Base-by-base conservation (phyloP, 1,139 yeast species). In the Pichia sp. region DNA sequence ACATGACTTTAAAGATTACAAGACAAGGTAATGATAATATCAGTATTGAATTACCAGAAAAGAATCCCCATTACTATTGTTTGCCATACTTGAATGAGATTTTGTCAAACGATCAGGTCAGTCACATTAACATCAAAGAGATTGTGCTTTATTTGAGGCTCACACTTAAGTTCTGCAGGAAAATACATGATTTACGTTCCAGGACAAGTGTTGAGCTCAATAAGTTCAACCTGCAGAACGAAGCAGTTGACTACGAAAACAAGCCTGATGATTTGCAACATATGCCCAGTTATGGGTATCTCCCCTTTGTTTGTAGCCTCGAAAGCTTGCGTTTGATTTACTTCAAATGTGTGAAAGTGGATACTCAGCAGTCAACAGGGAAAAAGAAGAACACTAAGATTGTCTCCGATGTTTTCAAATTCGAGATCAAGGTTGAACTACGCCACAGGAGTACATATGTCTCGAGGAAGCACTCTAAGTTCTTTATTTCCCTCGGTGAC, bases 61-160 rank as follows among this genome's bases (percentile, higher is more conserved):
- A 57, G 7, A 67, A 64, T 46, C 70, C 70, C 8, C 71, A 67
- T 49, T 46, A 53, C n/a, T 49, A 56, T 8, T 63, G 65, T 45
- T 45, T 59, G 34, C 54, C 59, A 8, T 62, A 64, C 49, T 55
- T 65, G 50, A 64, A 61, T 53, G 58, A 59, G 15, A 46, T 51
- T 19, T 23, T 54, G 8, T 40, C 51, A 1, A 36, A 16, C 16
- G 56, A 48, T 6, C 51, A 42, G 6, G 52, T 61, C 48, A 55
- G 56, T 34, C 54, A 54, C 40, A 40, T 48, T 26, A 58, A 55
- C 41, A 60, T 66, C 23, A 61, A 63, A 43, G 59, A 61, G 32
- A 56, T 68, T 47, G 63, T 68, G 13, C 56, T 52, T 1, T 68
- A 64, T 51, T 57, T 68, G 44, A 65, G 65, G 51, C 41, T 67